phyloP scores from a whole-genome alignment of 2,329 filamentous ascomycete species.

The Penicillium olsonii region DNA sequence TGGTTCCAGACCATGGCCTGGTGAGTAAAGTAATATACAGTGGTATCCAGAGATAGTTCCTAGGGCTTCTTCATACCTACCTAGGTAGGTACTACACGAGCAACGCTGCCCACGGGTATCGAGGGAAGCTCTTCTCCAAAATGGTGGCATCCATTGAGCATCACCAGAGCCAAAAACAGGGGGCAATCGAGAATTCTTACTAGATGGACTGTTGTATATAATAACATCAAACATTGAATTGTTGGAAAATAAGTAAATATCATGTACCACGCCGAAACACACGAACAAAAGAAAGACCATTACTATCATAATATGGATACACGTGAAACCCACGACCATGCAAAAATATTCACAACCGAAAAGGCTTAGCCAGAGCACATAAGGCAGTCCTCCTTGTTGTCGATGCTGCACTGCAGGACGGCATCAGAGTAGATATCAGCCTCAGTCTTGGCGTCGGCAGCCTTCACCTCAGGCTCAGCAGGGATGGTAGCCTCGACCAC shows the following conservation, averaged over 20 bases:
- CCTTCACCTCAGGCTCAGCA: constrained; percentile 59
- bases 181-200: no score
- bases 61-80: no score
- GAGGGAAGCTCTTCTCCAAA: no score
- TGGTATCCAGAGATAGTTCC: no score
- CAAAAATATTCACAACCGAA: constrained; percentile 17
- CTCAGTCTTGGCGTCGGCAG: constrained; percentile 64
- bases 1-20: no score
- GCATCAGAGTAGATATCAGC: constrained; percentile 95
- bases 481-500: constrained; percentile 62
- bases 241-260: constrained; percentile 11
- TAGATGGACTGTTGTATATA: no score
- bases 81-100: no score
- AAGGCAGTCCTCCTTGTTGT: constrained; percentile 89
- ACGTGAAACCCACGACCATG: constrained; percentile 10
- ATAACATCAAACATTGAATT: constrained; percentile 4
- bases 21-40: no score
- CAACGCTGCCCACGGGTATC: no score
- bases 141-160: no score
- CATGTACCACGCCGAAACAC: constrained; percentile 15
- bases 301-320: constrained; percentile 38
- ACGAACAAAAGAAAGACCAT: constrained; percentile 26
- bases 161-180: no score
- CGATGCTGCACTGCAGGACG: constrained; percentile 90
- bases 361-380: constrained; percentile 88